Base-by-base conservation (phyloP, 495 filamentous ascomycete genomes). In the Penicillium herquei region DNA sequence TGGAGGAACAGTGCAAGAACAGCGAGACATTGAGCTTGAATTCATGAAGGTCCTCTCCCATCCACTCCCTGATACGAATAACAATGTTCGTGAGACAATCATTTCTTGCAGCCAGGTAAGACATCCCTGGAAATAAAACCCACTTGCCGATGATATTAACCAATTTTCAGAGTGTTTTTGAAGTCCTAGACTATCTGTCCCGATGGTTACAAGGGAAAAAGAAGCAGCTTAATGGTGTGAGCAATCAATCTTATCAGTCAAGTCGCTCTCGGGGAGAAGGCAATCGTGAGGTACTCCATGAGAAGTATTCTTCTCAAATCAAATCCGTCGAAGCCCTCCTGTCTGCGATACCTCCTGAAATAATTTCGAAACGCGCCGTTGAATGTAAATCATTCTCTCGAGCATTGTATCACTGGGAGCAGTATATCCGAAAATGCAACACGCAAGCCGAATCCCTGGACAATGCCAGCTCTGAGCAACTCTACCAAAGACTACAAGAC, bases 341-440 rank as follows among this genome's bases (percentile, higher is more conserved):
- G 26, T 72, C 78, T 14, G 77, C 78, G 16, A 88, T 98, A 51
- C 92, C 94, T 13, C 85, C 92, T 2, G 90, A 96, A 55, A 70
- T 94, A 39, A 89, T 97, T 39, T 91, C 93, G 6, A 80, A 80
- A 40, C 84, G 92, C 61, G 92, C 94, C 10, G 80, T 96, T 14
- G 90, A 96, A 62, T 97, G 94, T 70, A 89, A 88, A 52, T 96
- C 94, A 18, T 98, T 89, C 67, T 87, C 95, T 12, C 81, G 95
- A 43, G 95, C 95, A 12, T 74, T 98, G 18, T 96, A 95, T 65
- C 87, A 96, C 62, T 91, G 93, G 81, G 94, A 99, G 68, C 90
- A 93, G 63, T 88, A 93, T 60, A 90, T 96, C 50, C 84, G 87
- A 16, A 82, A 87, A 54, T 71, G 77, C 49, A 79, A 74, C 49